Evolutionary conservation across 2,329 filamentous ascomycete genomes (phyloP).

Genomic region (Monascus ruber): DNA sequence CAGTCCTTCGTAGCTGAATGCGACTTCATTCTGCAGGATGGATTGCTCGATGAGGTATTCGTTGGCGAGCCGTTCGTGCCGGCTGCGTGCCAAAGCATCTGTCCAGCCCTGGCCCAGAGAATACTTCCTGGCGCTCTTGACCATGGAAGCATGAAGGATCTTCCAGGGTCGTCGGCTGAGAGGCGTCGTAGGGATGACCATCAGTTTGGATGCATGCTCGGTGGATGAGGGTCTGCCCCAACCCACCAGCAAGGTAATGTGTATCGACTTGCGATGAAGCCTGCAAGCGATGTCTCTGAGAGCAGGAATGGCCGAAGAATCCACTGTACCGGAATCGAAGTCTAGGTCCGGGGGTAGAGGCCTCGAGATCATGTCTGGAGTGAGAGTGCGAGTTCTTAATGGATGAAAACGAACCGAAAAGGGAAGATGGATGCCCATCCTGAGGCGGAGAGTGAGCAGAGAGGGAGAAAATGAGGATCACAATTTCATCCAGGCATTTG

Average conservation of each 20-base stretch:
- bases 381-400: slow-evolving; percentile 24
- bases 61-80: slow-evolving; percentile 23
- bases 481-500: too few relatives aligned
- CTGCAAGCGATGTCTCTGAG: slow-evolving; percentile 32
- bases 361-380: slow-evolving; percentile 30
- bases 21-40: slow-evolving; percentile 33
- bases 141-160: slow-evolving; percentile 21
- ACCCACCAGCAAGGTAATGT: slow-evolving; percentile 30
- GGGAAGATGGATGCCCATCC: too few relatives aligned
- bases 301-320: slow-evolving; percentile 25
- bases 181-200: slow-evolving; percentile 25
- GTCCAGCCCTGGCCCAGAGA: slow-evolving; percentile 28
- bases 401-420: too few relatives aligned
- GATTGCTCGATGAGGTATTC: slow-evolving; percentile 33
- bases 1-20: slow-evolving; percentile 34
- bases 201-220: slow-evolving; percentile 26
- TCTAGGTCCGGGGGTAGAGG: slow-evolving; percentile 28
- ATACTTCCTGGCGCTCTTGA: slow-evolving; percentile 27
- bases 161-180: slow-evolving; percentile 21
- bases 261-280: slow-evolving; percentile 26
- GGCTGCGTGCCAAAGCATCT: slow-evolving; percentile 24
- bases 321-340: slow-evolving; percentile 26
- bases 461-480: too few relatives aligned
- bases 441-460: too few relatives aligned
- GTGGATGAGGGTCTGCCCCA: slow-evolving; percentile 29